Evolutionary conservation across 805 yeast species (phyloP).

Genomic region (Starmerella apicola): DNA sequence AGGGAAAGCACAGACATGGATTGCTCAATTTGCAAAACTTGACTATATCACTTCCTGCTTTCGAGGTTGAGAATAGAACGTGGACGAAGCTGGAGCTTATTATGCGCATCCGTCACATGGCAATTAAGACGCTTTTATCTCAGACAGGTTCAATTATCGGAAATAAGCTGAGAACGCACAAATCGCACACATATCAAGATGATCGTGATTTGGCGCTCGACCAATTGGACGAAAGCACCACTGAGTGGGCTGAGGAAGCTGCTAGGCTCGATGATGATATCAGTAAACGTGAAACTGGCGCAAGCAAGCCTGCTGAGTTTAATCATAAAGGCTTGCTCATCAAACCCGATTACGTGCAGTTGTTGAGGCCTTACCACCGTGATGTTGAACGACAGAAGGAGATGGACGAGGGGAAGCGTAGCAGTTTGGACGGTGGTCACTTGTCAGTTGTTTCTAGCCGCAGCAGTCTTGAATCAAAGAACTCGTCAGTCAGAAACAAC

Average conservation of each 20-base stretch:
- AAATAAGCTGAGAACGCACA: slow-evolving; percentile 45
- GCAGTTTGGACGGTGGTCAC: too few relatives aligned
- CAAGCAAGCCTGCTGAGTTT: neutral
- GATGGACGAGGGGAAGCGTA: neutral
- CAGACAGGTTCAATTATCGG: slow-evolving; percentile 63
- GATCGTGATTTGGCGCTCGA: slow-evolving; percentile 10
- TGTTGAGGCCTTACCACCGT: neutral
- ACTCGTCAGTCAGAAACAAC: too few relatives aligned
- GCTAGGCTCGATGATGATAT: neutral
- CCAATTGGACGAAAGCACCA: neutral
- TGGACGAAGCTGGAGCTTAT: slow-evolving; percentile 65
- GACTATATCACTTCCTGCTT: slow-evolving; percentile 48
- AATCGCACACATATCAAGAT: slow-evolving; percentile 8
- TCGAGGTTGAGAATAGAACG: slow-evolving; percentile 46
- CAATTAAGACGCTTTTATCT: slow-evolving; percentile 29
- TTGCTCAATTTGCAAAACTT: slow-evolving; percentile 70
- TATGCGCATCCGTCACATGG: slow-evolving; percentile 42
- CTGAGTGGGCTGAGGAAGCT: neutral
- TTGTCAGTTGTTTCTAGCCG: too few relatives aligned
- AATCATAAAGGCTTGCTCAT: neutral
- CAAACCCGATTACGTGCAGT: neutral
- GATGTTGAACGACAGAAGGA: neutral
- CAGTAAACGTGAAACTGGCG: neutral
- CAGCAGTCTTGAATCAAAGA: too few relatives aligned
- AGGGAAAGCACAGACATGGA: slow-evolving; percentile 43